phyloP scores from a whole-genome alignment of 2,329 filamentous ascomycete species.

The Aquanectria penicillioides region DNA sequence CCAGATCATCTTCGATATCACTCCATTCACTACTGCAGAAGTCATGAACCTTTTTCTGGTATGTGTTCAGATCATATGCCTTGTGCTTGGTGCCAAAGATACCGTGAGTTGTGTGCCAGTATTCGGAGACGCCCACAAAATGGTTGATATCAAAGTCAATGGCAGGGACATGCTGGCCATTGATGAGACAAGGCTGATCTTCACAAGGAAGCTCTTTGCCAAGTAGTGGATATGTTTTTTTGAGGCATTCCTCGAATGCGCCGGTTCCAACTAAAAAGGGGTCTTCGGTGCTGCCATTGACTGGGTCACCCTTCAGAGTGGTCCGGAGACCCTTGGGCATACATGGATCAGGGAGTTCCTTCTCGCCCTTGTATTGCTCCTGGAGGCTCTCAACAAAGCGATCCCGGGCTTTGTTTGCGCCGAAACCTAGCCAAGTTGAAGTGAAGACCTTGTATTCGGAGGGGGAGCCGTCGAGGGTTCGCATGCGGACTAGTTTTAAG shows the following conservation, averaged over 20 bases:
- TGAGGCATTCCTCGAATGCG: slow-evolving; percentile 84
- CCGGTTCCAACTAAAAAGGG: slow-evolving; percentile 82
- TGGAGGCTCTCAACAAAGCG: slow-evolving; percentile 84
- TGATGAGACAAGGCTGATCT: slow-evolving; percentile 86
- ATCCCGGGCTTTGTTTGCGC: slow-evolving; percentile 90
- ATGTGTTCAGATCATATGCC: slow-evolving; percentile 89
- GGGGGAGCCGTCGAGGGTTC: slow-evolving; percentile 80
- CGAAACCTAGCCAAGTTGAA: slow-evolving; percentile 96
- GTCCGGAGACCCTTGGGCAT: slow-evolving; percentile 81
- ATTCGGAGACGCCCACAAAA: slow-evolving; percentile 97
- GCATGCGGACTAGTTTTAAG: slow-evolving; percentile 84
- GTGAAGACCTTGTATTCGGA: slow-evolving; percentile 92
- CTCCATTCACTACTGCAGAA: slow-evolving; percentile 90
- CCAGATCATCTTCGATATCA: slow-evolving; percentile 74
- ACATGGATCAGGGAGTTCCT: slow-evolving; percentile 89
- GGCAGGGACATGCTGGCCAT: slow-evolving; percentile 90
- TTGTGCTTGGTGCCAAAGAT: slow-evolving; percentile 85
- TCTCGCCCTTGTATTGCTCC: slow-evolving; percentile 67
- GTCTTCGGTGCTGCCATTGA: slow-evolving; percentile 53
- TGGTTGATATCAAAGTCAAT: slow-evolving; percentile 98
- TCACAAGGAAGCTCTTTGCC: slow-evolving; percentile 88
- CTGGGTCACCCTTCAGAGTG: slow-evolving; percentile 72
- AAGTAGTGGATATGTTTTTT: slow-evolving; percentile 83
- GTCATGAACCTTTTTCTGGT: slow-evolving; percentile 83
- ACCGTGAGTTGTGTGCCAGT: slow-evolving; percentile 98